Evolutionary conservation across 2,329 filamentous ascomycete species (phyloP), one percentile per base, ranked within the genome.

Genomic region (Cordyceps farinosa): DNA sequence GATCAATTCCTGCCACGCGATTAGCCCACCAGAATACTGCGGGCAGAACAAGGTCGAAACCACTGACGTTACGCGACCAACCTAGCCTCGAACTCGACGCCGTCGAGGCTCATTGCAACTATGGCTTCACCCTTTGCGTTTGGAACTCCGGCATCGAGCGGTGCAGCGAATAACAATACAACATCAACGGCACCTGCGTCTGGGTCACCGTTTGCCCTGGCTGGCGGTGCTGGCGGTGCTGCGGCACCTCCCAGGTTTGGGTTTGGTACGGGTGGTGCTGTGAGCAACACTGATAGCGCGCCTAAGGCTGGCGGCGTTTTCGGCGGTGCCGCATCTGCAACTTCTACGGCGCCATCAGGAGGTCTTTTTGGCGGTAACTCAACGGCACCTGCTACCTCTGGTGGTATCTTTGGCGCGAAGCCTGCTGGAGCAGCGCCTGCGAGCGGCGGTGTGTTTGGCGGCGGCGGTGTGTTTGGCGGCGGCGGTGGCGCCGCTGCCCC

Each of bases 111-210:
- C 30, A 51, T 60, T 48, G 32, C 54, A 40, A 70, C 62, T 65
- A 80, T 79, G 77, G 40, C 54, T 34, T 59, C 56, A n/a, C 71
- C 75, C 44, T 79, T 80, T 72, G 75, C 40, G 64, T 79, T 80
- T 68, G 71, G 73, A 65, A 67, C 70, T 62, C 65, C 69, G 64
- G 67, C 69, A 73, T 71, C 74, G 42, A 75, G 75, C 65, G 66
- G 70, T 67, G 74, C 71, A 56, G 66, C 73, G 22, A 66, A 70
- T 57, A 70, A 69, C 65, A 75, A 70, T 63, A 65, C 73, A 8
- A 73, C 72, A 10, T 73, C 70, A 29, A 72, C 76, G 69, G 76
- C 78, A 63, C 77, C 76, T 66, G 62, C 75, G 13, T 69, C 73
- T 51, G 72, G 76, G 15, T 69, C 74, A 5, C 68, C 73, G n/a